phyloP scores from a whole-genome alignment of 345 rosid genomes.

The rapeseed (Brassica napus) region Da-Ae NC_063448.1:12302001-12302500 shows the following conservation, averaged over 20 bases:
- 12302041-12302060: no score
- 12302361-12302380: neutral
- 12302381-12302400: neutral
- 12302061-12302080: no score
- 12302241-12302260: neutral
- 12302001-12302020: no score
- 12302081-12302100: no score
- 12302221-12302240: neutral
- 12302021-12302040: no score
- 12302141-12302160: no score
- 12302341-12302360: neutral
- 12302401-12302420: neutral
- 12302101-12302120: no score
- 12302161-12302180: neutral
- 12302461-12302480: neutral
- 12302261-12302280: neutral
- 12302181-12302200: neutral
- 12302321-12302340: neutral
- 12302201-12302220: neutral
- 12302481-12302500: neutral
- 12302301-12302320: neutral
- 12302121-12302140: no score
- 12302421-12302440: neutral
- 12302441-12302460: neutral
- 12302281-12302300: neutral